Percentiles rank a stretch among this genome's conserved stretches.
These are phyloP conservation scores for Peronosclerospora sorghi DNA, from an alignment of 352 stramenopile genomes.

Conservation along the genomic window DNA sequence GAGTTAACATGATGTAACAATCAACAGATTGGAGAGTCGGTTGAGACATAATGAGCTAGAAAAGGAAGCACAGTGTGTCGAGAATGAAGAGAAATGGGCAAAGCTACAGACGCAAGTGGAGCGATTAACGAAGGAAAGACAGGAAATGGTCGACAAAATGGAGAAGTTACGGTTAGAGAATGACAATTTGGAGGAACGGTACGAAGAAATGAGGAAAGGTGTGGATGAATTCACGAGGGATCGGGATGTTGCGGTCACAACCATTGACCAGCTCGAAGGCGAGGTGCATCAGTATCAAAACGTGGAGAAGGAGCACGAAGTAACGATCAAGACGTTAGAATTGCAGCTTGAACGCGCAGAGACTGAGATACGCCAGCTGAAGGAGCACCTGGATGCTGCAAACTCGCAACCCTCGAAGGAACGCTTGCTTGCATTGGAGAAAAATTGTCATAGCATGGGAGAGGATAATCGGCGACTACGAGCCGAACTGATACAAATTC, in stretches of 20 bases:
- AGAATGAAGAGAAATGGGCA: conserved; percentile 40
- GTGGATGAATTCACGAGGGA: no score
- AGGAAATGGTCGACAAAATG: no score
- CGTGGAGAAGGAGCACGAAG: no score
- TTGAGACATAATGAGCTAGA: conserved; percentile 36
- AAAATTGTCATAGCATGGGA: no score
- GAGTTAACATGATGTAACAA: conserved; percentile 27
- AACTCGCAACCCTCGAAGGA: conserved; percentile 46
- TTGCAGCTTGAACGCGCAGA: no score
- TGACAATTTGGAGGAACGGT: conserved; percentile 32
- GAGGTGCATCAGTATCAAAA: no score
- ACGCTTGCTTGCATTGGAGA: no score
- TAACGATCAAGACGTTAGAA: no score
- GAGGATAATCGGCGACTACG: conserved; percentile 45
- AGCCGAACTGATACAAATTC: conserved; percentile 42
- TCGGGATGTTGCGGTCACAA: no score
- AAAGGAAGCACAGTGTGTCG: conserved; percentile 3
- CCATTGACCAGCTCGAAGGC: no score
- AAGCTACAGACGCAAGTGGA: conserved; percentile 24
- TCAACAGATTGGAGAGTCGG: conserved; percentile 35
- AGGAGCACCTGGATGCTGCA: conserved; percentile 23
- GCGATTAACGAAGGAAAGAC: no score
- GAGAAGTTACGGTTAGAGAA: conserved; percentile 32
- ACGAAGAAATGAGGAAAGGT: conserved; percentile 27
- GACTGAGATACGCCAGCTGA: no score